phyloP scores from a whole-genome alignment of 1,139 yeast species.

The Meyerozyma carpophila region DNA sequence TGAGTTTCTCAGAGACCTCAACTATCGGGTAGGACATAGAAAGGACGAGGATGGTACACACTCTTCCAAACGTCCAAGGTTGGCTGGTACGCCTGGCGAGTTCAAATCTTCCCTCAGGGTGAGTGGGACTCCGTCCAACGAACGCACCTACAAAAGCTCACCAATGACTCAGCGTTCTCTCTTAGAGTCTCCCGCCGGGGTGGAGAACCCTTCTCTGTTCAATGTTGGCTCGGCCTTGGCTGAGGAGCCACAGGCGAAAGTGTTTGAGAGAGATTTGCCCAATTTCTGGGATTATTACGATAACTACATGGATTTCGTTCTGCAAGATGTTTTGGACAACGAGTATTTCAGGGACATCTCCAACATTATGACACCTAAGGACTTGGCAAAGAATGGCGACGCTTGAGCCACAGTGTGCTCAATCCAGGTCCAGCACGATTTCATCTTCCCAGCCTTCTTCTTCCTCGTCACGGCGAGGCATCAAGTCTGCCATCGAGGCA shows the following conservation, averaged over 20 bases:
- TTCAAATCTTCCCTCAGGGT: background rate
- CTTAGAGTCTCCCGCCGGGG: background rate
- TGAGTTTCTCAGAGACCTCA: slow-evolving; percentile 18
- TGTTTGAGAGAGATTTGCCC: background rate
- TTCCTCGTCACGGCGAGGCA: slow-evolving; percentile 40
- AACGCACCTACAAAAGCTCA: background rate
- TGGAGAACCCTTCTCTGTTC: background rate
- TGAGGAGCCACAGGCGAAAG: background rate
- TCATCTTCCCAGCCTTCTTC: slow-evolving; percentile 45
- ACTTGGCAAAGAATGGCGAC: slow-evolving; percentile 3
- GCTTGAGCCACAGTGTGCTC: background rate
- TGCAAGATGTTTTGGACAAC: slow-evolving; percentile 25
- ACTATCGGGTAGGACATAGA: slow-evolving; percentile 7
- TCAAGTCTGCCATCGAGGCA: slow-evolving; percentile 41
- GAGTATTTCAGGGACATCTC: slow-evolving; percentile 26
- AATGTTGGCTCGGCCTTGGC: background rate
- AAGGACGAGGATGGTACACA: slow-evolving; percentile 2
- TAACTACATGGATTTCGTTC: slow-evolving; percentile 25
- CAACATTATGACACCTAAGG: slow-evolving; percentile 15
- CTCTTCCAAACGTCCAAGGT: background rate
- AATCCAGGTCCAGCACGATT: slow-evolving; percentile 22
- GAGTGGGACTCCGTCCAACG: background rate
- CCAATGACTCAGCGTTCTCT: background rate
- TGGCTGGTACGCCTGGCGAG: background rate
- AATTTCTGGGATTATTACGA: slow-evolving; percentile 11